Evolutionary conservation across 257 asterid genomes (phyloP).

Genomic region (Verbena officinalis): DNA sequence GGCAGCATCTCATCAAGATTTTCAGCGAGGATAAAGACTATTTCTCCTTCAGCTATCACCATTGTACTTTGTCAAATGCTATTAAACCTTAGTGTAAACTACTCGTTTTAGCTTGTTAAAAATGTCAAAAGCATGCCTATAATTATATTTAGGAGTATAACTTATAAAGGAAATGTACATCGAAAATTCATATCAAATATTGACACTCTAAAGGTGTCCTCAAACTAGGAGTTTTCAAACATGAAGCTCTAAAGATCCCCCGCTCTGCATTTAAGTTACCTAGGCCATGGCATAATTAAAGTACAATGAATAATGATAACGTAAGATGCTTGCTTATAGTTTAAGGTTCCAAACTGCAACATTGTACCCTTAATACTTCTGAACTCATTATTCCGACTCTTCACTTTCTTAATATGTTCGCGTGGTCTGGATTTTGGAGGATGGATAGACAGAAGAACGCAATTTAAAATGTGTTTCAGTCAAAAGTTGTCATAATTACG

Average conservation of each 20-base stretch:
- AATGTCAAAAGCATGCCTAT: neutral
- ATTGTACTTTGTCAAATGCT: constrained; percentile 14
- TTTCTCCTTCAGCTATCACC: neutral
- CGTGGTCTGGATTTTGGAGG: neutral
- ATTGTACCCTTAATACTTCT: neutral
- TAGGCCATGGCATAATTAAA: constrained; percentile 3
- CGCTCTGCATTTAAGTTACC: constrained; percentile 3
- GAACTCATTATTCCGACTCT: neutral
- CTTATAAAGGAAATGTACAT: neutral
- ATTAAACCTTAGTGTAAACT: no score
- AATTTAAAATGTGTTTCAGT: neutral
- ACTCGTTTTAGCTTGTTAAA: neutral
- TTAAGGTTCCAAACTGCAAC: constrained; percentile 5
- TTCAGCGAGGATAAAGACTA: constrained; percentile 1
- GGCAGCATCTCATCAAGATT: constrained; percentile 1
- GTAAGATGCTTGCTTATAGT: neutral
- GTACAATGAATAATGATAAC: neutral
- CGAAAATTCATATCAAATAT: neutral
- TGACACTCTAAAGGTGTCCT: constrained; percentile 1
- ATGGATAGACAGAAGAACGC: neutral
- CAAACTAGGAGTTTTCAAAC: neutral
- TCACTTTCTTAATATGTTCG: neutral
- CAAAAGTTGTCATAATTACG: constrained; percentile 14
- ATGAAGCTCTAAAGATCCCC: neutral
- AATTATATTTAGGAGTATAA: neutral